Base-by-base conservation (phyloP, 441 rosid genomes). In the Eutrema salsugineum region DNA sequence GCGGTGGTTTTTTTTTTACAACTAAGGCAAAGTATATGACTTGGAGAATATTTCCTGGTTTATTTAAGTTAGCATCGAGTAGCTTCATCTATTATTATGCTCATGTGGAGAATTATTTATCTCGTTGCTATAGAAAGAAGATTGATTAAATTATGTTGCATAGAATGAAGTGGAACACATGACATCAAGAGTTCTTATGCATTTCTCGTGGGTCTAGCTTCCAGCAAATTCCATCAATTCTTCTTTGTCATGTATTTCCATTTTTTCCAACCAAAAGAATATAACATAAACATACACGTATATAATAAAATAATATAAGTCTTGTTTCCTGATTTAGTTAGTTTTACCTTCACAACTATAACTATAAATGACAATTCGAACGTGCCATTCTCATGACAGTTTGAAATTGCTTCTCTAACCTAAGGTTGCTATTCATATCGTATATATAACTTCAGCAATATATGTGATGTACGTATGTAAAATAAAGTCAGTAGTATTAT, bases 211-310 rank as follows among this genome's bases (percentile, higher is more conserved):
- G 72, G 66, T 47, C 66, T 57, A 66, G 54, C 40, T 66, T 66
- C 77, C 78, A 73, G 78, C 68, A 59, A 59, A 66, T 73, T 56
- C 72, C 71, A 66, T 49, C 77, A 65, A 46, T 47, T 64, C 71
- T 47, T 63, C 71, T 28, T 65, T 28, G 59, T 56, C 77, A 64
- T 22, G 10, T 56, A 15, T 24, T 27, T 24, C 47, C 54, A 24
- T 22, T 33, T 58, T 5, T 11, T 11, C 2, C 16, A 39, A 8
- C 47, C 24, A 22, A 70, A 27, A 19, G 6, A 10, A 3, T 9
- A 9, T 14, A 2, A 16, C 4, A 50, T 4, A 19, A 35, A n/a
- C 17, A 35, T 35, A 68, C n/a, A n/a, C n/a, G n/a, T n/a, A n/a
- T n/a, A n/a, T n/a, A n/a, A n/a, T n/a, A 33, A 15, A 19, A 43